Evolutionary conservation across 306 rosid species (phyloP), one percentile per base, ranked within the genome.

Genomic region (Cucumis hystrix): DNA sequence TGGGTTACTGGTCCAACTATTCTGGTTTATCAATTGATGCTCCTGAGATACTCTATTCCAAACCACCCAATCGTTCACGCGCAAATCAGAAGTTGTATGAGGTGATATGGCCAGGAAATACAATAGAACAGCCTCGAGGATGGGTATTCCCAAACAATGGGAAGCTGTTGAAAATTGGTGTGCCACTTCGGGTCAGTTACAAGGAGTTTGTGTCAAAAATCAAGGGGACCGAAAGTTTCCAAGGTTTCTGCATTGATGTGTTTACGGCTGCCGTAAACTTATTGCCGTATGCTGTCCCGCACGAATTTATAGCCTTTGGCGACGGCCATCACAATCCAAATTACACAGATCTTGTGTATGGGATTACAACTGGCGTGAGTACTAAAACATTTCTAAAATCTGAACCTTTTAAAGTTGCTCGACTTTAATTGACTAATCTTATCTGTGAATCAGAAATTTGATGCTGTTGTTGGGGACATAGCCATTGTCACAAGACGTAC

Each of bases 1-100:
- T 95, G 58, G 99, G 99, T 82, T 92, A 96, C 87, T 96, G 99
- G 98, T 89, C 89, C 66, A 96, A 92, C 91, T 92, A 96, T 80
- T 90, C 97, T 84, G 97, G 97, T 70, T 61, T 96, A 72, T 96
- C 98, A 78, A 69, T 83, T 80, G 83, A 87, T 13, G 75, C 92
- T 74, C 99, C 99, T 2, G 98, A 92, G 90, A 83, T 76, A 28
- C 84, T 92, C 75, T 91, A 91, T 81, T 80, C 81, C 25, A 89
- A 79, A 80, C 97, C 97, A 71, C 87, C 93, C 77, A 96, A 92
- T 82, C 89, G 84, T 52, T 96, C 99, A 15, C 84, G 73, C 43
- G 89, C 85, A 83, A 90, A 85, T 74, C 96, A 91, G 82, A 77
- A 85, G 18, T 87, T 96, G 25, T 60, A 74, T 54, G 55, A 62